Evolutionary conservation across 2,329 filamentous ascomycete genomes (phyloP).

Genomic region (Rutstroemia sp.): DNA sequence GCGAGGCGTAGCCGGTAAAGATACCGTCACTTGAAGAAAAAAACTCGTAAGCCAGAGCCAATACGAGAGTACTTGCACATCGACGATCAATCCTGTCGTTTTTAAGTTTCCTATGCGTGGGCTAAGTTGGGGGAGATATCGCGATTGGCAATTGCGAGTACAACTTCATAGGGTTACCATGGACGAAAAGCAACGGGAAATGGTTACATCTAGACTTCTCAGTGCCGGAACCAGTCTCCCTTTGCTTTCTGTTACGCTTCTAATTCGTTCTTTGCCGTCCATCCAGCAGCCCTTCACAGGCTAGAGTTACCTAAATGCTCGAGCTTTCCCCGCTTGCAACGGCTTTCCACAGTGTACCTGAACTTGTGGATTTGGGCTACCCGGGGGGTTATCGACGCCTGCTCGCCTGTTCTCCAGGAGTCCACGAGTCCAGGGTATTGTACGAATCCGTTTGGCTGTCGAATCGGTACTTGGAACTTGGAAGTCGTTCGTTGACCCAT

Average conservation of each 20-base stretch:
- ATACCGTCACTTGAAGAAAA: not conserved
- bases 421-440: no score
- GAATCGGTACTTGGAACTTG: no score
- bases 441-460: no score
- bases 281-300: not conserved
- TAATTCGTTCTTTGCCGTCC: not conserved
- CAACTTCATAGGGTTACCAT: not conserved
- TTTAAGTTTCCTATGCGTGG: no score
- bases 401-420: no score
- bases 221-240: not conserved
- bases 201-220: not conserved
- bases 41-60: not conserved
- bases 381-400: no score
- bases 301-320: not conserved
- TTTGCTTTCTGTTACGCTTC: not conserved
- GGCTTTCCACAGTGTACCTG: no score
- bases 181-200: not conserved
- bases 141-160: no score
- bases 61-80: not conserved
- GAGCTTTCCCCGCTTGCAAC: not conserved
- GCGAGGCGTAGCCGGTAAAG: not conserved
- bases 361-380: no score
- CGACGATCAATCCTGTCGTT: no score
- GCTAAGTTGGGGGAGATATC: no score
- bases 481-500: no score